Evolutionary conservation across 179 eudicot species (phyloP).

Genomic region (Amaranthus tricolor): DNA sequence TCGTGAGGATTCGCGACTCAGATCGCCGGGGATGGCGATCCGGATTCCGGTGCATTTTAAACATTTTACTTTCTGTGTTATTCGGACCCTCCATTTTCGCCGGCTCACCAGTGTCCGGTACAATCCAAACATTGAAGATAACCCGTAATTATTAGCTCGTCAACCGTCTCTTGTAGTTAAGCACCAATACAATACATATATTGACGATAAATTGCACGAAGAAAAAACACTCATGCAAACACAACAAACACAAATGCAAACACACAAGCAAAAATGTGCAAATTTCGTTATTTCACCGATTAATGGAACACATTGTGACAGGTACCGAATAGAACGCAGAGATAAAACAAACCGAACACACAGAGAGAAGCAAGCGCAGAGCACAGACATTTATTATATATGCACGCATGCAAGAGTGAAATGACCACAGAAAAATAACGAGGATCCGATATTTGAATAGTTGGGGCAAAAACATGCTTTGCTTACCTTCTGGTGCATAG

Average conservation of each 20-base stretch:
- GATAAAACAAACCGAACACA: no score
- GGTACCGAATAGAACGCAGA: background rate
- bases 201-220: background rate
- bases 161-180: background rate
- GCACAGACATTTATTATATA: background rate
- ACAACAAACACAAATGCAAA: background rate
- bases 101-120: no score
- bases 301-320: background rate
- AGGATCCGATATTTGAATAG: background rate
- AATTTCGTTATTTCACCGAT: background rate
- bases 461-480: background rate
- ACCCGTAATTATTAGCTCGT: no score
- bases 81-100: no score
- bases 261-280: background rate
- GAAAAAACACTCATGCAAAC: background rate
- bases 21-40: no score
- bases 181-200: background rate
- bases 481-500: conserved; percentile 84
- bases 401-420: no score
- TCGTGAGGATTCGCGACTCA: no score
- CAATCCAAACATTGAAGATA: no score
- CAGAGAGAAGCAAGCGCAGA: background rate
- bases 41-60: no score
- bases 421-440: background rate
- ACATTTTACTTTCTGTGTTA: no score